Evolutionary conservation across 2,329 filamentous ascomycete genomes (phyloP).

Genomic region (Ophiocordyceps camponoti-leonardi): DNA sequence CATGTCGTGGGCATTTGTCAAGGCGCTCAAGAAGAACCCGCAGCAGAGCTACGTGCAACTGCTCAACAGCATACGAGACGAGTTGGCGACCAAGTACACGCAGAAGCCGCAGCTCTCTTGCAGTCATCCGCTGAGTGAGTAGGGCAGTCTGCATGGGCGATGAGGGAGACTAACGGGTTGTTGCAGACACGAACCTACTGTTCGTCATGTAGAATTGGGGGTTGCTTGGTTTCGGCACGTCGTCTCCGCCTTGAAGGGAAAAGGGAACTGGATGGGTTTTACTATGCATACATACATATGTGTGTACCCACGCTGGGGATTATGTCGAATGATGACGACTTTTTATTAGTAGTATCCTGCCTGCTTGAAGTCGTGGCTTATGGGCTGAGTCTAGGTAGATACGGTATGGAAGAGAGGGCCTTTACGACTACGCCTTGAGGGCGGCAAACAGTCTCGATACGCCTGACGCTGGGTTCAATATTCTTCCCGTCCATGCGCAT

Average conservation of each 20-base stretch:
- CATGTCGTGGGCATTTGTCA: constrained; percentile 97
- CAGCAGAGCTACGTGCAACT: constrained; percentile 97
- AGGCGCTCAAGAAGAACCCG: constrained; percentile 83
- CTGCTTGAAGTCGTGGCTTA: not conserved
- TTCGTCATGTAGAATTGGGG: constrained; percentile 44
- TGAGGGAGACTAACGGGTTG: constrained; percentile 2
- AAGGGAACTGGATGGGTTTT: too few relatives aligned
- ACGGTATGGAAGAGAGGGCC: too few relatives aligned
- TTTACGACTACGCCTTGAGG: too few relatives aligned
- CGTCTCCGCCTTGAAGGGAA: too few relatives aligned
- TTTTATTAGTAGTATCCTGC: not conserved
- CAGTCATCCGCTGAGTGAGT: constrained; percentile 86
- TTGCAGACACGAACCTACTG: constrained; percentile 38
- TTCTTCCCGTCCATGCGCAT: not conserved
- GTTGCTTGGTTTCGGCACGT: not conserved
- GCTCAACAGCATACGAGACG: constrained; percentile 89
- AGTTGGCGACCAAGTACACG: constrained; percentile 70
- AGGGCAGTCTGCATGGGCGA: not conserved
- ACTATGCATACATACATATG: not conserved
- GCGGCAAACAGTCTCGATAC: not conserved
- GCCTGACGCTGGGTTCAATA: not conserved
- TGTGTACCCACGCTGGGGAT: not conserved
- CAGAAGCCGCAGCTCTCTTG: constrained; percentile 96
- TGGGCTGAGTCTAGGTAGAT: too few relatives aligned
- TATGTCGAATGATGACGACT: not conserved